Conservation (phyloP, 2,329 filamentous ascomycete species). For the Claviceps cyperi region DNA sequence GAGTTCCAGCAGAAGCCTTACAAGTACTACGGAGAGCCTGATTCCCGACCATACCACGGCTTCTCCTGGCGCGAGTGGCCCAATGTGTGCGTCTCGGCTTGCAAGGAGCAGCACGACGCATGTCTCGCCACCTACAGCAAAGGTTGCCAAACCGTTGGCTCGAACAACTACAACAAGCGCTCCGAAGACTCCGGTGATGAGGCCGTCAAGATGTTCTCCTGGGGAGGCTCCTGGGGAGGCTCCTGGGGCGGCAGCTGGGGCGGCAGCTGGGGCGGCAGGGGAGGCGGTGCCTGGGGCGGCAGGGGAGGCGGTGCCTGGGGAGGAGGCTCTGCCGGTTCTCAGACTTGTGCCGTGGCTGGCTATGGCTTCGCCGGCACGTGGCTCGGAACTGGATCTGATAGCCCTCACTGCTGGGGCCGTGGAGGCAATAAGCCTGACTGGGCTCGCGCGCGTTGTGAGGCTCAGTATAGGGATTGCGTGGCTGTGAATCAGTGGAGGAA, state of each 20-base stretch:
- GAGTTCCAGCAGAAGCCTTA: slow-evolving; percentile 30
- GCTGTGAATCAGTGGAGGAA: slow-evolving; percentile 25
- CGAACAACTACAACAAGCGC: slow-evolving; percentile 14
- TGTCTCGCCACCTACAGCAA: slow-evolving; percentile 35
- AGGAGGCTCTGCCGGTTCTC: background rate
- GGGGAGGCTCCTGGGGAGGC: background rate
- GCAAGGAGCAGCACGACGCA: slow-evolving; percentile 35
- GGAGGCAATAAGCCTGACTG: slow-evolving; percentile 18
- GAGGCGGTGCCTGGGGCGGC: background rate
- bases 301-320: background rate
- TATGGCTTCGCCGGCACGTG: slow-evolving; percentile 5
- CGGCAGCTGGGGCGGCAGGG: background rate
- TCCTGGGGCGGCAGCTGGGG: background rate
- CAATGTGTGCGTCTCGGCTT: slow-evolving; percentile 36
- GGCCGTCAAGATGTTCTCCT: slow-evolving; percentile 10
- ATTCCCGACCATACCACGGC: slow-evolving; percentile 28
- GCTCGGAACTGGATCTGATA: slow-evolving; percentile 5
- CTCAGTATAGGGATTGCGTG: slow-evolving; percentile 36
- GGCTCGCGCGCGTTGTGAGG: slow-evolving; percentile 28
- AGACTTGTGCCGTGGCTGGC: slow-evolving; percentile 4
- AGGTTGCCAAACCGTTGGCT: slow-evolving; percentile 26
- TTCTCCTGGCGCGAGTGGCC: slow-evolving; percentile 24
- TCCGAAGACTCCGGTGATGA: slow-evolving; percentile 11
- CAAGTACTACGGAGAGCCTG: slow-evolving; percentile 35
- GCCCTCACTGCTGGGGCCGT: slow-evolving; percentile 11